Evolutionary conservation across 352 stramenopile genomes (phyloP).

Genomic region (Phytophthora capsici): DNA sequence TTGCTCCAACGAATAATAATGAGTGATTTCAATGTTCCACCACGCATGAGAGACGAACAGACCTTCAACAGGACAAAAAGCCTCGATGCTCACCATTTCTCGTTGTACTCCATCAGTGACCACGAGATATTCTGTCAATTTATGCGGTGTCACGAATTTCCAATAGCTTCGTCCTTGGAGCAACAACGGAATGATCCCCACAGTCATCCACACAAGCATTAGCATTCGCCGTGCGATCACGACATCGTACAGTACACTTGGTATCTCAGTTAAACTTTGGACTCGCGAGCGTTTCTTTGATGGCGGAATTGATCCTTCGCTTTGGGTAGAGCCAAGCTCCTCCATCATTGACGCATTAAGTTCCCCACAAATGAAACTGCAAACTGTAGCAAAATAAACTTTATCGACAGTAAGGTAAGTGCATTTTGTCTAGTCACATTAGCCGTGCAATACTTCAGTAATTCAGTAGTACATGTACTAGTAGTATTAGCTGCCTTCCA

Average conservation of each 20-base stretch:
- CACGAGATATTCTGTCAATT: conserved; percentile 25
- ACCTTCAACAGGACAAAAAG: conserved; percentile 16
- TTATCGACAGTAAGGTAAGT: too few relatives aligned
- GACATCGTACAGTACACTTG: conserved; percentile 6
- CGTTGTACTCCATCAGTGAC: background rate
- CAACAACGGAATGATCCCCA: conserved; percentile 21
- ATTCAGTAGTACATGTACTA: too few relatives aligned
- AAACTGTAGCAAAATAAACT: too few relatives aligned
- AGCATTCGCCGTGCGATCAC: conserved; percentile 11
- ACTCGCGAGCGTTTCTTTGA: background rate
- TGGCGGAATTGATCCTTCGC: background rate
- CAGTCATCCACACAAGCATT: conserved; percentile 12
- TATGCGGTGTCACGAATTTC: conserved; percentile 28
- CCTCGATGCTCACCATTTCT: conserved; percentile 8
- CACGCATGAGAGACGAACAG: conserved; percentile 14
- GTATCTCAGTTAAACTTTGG: background rate
- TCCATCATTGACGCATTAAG: conserved; percentile 4
- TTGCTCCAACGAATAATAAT: conserved; percentile 14
- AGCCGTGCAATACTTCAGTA: too few relatives aligned
- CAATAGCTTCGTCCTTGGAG: conserved; percentile 23
- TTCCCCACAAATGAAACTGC: too few relatives aligned
- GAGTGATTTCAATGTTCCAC: conserved; percentile 28
- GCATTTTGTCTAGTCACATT: too few relatives aligned
- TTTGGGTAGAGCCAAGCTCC: background rate
- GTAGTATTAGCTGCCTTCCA: background rate